Evolutionary conservation across 2,329 filamentous ascomycete species (phyloP).

Genomic region (Achaetomium macrosporum): DNA sequence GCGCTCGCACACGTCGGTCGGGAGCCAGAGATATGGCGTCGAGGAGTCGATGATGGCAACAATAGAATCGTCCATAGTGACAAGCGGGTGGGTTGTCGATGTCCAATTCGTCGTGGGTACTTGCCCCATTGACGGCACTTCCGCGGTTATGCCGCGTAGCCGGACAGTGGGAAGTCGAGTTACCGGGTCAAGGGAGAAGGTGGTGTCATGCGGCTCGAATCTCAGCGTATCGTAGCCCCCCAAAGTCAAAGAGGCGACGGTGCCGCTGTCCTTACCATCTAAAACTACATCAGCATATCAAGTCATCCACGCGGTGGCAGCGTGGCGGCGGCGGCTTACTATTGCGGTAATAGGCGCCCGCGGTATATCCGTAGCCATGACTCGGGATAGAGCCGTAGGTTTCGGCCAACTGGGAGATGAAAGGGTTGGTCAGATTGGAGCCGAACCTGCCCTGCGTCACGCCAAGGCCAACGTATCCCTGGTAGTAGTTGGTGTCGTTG

Average conservation of each 20-base stretch:
- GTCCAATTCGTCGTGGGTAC: slow-evolving; percentile 35
- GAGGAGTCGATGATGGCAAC: slow-evolving; percentile 57
- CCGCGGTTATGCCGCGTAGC: slow-evolving; percentile 51
- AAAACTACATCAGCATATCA: slow-evolving; percentile 11
- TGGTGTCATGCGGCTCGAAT: slow-evolving; percentile 53
- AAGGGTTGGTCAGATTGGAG: slow-evolving; percentile 42
- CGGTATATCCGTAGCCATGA: slow-evolving; percentile 69
- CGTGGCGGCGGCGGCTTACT: slow-evolving; percentile 11
- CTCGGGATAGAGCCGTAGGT: slow-evolving; percentile 58
- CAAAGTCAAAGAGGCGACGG: slow-evolving; percentile 55
- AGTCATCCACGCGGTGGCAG: background rate
- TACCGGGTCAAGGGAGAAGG: slow-evolving; percentile 52
- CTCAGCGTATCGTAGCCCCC: slow-evolving; percentile 64
- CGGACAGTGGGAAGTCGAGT: slow-evolving; percentile 53
- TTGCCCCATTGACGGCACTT: slow-evolving; percentile 29
- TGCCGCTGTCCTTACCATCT: slow-evolving; percentile 32
- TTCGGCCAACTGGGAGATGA: slow-evolving; percentile 54
- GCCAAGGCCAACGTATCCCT: slow-evolving; percentile 52
- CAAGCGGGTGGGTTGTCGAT: slow-evolving; percentile 34
- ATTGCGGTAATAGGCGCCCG: slow-evolving; percentile 58
- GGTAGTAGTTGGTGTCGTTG: slow-evolving; percentile 50
- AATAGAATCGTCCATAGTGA: slow-evolving; percentile 42
- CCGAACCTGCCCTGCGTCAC: slow-evolving; percentile 49
- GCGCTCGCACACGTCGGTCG: slow-evolving; percentile 51
- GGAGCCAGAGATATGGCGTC: slow-evolving; percentile 59